Evolutionary conservation across 306 rosid species (phyloP).

Genomic region (Phaseolus lunatus): DNA sequence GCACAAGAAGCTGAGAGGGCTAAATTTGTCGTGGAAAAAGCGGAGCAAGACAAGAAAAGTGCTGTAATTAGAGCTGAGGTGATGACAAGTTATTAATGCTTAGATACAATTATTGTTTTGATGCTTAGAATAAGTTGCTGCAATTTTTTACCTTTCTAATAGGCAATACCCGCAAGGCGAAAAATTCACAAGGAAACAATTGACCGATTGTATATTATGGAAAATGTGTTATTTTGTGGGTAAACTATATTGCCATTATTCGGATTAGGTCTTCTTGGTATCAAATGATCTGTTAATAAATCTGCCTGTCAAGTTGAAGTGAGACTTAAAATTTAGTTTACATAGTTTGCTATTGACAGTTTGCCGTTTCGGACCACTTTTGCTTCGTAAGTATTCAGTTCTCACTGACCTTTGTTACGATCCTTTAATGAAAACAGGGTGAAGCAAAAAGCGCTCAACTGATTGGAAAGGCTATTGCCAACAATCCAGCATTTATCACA

Average conservation of each 20-base stretch:
- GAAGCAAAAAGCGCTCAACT: constrained; percentile 87
- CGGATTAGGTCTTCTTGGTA: constrained; percentile 11
- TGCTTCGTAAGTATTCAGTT: neutral
- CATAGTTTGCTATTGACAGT: constrained; percentile 9
- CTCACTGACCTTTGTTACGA: neutral
- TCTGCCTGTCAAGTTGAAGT: constrained; percentile 19
- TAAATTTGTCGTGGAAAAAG: constrained; percentile 87
- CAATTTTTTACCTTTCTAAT: constrained; percentile 10
- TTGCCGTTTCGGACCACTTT: neutral
- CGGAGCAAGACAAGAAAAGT: constrained; percentile 93
- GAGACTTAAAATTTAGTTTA: neutral
- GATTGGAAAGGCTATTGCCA: constrained; percentile 83
- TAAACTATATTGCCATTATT: constrained; percentile 24
- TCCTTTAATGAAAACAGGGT: constrained; percentile 57
- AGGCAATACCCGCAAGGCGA: too few relatives aligned
- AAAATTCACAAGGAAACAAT: too few relatives aligned
- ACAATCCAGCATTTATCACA: constrained; percentile 79
- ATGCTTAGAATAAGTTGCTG: constrained; percentile 23
- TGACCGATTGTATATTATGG: neutral
- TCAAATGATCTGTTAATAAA: neutral
- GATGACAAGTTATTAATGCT: constrained; percentile 36
- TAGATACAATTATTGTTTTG: neutral
- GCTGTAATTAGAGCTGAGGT: constrained; percentile 92
- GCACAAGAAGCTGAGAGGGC: constrained; percentile 99
- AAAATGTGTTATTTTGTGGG: neutral